These are phyloP conservation scores for Naganishia friedmannii DNA, from an alignment of 768 basidiomycete genomes.

Conservation along the genomic window DNA sequence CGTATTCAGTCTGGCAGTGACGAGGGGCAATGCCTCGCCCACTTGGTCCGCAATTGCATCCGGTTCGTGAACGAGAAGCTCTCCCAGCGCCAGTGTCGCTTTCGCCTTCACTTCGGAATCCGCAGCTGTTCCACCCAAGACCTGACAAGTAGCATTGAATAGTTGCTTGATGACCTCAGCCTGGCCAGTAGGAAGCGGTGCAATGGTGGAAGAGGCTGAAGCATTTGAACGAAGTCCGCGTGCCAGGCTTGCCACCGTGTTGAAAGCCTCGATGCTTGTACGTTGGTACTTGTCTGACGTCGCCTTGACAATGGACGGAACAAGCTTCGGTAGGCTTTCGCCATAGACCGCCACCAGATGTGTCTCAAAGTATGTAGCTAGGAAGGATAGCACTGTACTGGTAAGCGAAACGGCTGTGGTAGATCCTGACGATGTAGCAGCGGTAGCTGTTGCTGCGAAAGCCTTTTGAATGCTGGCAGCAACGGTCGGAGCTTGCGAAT, in stretches of 20 bases:
- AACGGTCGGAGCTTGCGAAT: slow-evolving; percentile 65
- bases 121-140: slow-evolving; percentile 75
- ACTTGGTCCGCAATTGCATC: slow-evolving; percentile 60
- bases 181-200: slow-evolving; percentile 38
- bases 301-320: slow-evolving; percentile 70
- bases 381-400: slow-evolving; percentile 78
- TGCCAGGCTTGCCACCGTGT: slow-evolving; percentile 77
- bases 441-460: slow-evolving; percentile 37
- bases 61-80: slow-evolving; percentile 81
- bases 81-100: slow-evolving; percentile 78
- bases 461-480: slow-evolving; percentile 53
- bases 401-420: slow-evolving; percentile 73
- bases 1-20: slow-evolving; percentile 47
- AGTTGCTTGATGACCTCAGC: slow-evolving; percentile 59
- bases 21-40: slow-evolving; percentile 42
- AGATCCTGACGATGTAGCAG: slow-evolving; percentile 52
- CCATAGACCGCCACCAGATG: slow-evolving; percentile 64
- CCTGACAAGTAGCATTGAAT: slow-evolving; percentile 68
- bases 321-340: slow-evolving; percentile 64
- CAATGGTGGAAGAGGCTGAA: slow-evolving; percentile 49
- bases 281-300: slow-evolving; percentile 81
- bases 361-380: slow-evolving; percentile 74
- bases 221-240: slow-evolving; percentile 67
- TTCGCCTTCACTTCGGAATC: slow-evolving; percentile 83
- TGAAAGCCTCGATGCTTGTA: slow-evolving; percentile 82